Evolutionary conservation across 345 rosid genomes (phyloP).

Genomic region (Mallotus nudiflorus): DNA sequence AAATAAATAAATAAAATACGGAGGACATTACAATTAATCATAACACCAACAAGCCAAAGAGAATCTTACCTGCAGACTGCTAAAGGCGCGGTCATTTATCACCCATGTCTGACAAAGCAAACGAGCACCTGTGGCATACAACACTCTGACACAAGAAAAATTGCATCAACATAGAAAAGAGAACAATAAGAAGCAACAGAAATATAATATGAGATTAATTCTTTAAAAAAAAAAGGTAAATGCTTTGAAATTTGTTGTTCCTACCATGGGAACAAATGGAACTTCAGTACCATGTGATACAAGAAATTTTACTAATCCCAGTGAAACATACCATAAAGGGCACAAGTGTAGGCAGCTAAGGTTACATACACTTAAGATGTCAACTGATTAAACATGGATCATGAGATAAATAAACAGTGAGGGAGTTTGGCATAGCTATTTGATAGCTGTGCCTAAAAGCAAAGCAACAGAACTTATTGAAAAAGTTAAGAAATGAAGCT

Average conservation of each 20-base stretch:
- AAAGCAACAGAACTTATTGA: too few species aligned
- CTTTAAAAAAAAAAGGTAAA: neutral
- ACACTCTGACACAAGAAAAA: slow-evolving; percentile 49
- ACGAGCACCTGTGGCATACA: slow-evolving; percentile 82
- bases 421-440: too few species aligned
- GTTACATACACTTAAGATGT: neutral
- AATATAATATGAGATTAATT: neutral
- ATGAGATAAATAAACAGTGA: neutral
- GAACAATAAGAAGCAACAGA: neutral
- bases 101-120: slow-evolving; percentile 94
- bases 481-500: too few species aligned
- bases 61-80: slow-evolving; percentile 65
- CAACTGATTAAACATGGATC: neutral
- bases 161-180: slow-evolving; percentile 1
- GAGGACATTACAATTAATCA: neutral
- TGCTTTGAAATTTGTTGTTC: neutral
- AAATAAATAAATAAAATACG: neutral
- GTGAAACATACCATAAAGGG: neutral
- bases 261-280: neutral
- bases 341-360: neutral
- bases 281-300: neutral
- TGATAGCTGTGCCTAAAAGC: too few species aligned
- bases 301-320: neutral
- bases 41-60: slow-evolving; percentile 6
- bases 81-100: slow-evolving; percentile 86